These are phyloP conservation scores for Eleusine coracana DNA, from an alignment of 176 grass and related monocot species.

Conservation along the genomic window DNA sequence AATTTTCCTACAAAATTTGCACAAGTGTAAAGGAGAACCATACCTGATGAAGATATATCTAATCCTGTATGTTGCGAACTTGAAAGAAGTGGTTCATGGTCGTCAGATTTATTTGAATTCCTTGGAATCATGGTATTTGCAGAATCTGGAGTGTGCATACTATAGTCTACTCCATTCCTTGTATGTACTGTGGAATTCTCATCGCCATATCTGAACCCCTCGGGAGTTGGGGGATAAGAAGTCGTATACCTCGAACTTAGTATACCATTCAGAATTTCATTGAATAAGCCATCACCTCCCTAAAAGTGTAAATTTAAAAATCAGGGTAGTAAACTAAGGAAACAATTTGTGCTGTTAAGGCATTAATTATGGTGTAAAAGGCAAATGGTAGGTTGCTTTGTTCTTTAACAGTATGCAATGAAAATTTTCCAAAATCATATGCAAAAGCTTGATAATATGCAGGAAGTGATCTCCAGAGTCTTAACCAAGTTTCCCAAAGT, in stretches of 20 bases:
- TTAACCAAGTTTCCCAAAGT: constrained; percentile 4
- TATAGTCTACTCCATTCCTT: constrained; percentile 41
- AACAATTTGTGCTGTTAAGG: background rate
- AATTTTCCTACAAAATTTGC: constrained; percentile 15
- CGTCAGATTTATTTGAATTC: constrained; percentile 65
- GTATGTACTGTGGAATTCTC: constrained; percentile 41
- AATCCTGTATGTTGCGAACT: constrained; percentile 36
- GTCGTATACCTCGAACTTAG: constrained; percentile 63
- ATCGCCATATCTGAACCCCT: constrained; percentile 45
- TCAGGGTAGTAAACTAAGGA: background rate
- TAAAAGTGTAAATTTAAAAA: constrained; percentile 44
- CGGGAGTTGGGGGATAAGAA: constrained; percentile 74
- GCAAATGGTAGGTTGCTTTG: background rate
- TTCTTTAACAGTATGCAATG: background rate
- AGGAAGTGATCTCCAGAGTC: constrained; percentile 1
- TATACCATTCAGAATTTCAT: constrained; percentile 92
- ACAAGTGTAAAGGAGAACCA: constrained; percentile 47
- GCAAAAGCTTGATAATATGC: background rate
- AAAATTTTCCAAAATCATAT: constrained; percentile 10
- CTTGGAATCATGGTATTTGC: constrained; percentile 47
- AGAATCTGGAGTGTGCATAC: constrained; percentile 46
- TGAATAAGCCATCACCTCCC: constrained; percentile 93
- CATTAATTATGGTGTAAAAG: background rate
- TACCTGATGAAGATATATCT: constrained; percentile 57
- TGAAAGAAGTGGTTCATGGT: constrained; percentile 85